Evolutionary conservation across 805 yeast genomes (phyloP).

Genomic region (Ogataea glucozyma): DNA sequence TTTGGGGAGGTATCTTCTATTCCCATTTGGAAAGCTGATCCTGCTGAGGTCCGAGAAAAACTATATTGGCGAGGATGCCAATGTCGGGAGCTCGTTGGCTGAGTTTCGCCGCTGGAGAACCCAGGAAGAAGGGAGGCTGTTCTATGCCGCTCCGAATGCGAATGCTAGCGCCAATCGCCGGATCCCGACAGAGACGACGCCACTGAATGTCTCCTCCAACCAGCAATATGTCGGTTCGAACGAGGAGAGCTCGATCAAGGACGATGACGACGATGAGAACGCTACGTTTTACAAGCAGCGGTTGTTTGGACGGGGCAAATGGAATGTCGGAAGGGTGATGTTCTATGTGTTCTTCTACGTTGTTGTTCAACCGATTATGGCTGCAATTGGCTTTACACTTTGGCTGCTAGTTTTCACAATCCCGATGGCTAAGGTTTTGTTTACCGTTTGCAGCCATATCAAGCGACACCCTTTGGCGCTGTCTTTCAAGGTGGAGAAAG

Average conservation of each 20-base stretch:
- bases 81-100: slow-evolving; percentile 80
- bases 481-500: slow-evolving; percentile 64
- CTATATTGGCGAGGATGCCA: slow-evolving; percentile 81
- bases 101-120: slow-evolving; percentile 90
- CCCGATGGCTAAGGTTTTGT: slow-evolving; percentile 85
- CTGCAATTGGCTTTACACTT: slow-evolving; percentile 54
- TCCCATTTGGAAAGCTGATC: slow-evolving; percentile 91
- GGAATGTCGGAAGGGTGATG: slow-evolving; percentile 81
- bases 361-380: slow-evolving; percentile 66
- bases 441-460: slow-evolving; percentile 69
- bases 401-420: slow-evolving; percentile 89
- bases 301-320: slow-evolving; percentile 86
- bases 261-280: slow-evolving; percentile 32
- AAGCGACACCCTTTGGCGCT: slow-evolving; percentile 90
- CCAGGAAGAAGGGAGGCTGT: slow-evolving; percentile 72
- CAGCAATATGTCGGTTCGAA: slow-evolving; percentile 1
- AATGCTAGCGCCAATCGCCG: slow-evolving; percentile 17
- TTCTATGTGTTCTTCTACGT: slow-evolving; percentile 73
- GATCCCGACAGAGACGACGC: slow-evolving; percentile 22
- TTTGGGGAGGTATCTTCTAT: slow-evolving; percentile 69
- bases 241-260: slow-evolving; percentile 3
- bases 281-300: slow-evolving; percentile 40
- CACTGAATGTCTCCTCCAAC: slow-evolving; percentile 15
- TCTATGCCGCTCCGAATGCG: slow-evolving; percentile 71
- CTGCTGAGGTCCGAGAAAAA: slow-evolving; percentile 74